phyloP scores from a whole-genome alignment of 306 rosid species.

The Trichosanthes cucumerina region DNA sequence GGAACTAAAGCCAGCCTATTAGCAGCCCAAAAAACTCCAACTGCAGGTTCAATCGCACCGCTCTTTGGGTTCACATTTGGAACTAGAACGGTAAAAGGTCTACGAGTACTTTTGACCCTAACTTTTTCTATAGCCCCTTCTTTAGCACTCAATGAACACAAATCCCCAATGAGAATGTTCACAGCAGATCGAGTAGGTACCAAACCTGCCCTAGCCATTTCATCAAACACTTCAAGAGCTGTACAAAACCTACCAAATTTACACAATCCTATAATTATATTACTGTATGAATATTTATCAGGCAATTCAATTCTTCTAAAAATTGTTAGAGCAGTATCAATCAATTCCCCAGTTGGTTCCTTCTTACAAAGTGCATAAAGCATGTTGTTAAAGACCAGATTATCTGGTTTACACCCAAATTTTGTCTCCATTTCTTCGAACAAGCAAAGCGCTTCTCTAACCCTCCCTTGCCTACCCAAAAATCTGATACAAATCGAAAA shows the following conservation, averaged over 20 bases:
- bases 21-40: conserved; percentile 45
- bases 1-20: conserved; percentile 36
- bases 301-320: conserved; percentile 45
- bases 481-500: conserved; percentile 55
- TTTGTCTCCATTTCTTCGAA: conserved; percentile 50
- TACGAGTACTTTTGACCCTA: conserved; percentile 29
- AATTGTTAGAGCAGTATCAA: conserved; percentile 40
- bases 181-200: conserved; percentile 54
- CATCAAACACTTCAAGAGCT: conserved; percentile 47
- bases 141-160: conserved; percentile 49
- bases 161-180: conserved; percentile 48
- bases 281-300: conserved; percentile 58
- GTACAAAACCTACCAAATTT: conserved; percentile 40
- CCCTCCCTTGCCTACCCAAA: conserved; percentile 64
- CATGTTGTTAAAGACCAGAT: conserved; percentile 51
- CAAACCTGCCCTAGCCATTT: conserved; percentile 40
- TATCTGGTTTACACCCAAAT: conserved; percentile 55
- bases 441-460: conserved; percentile 44
- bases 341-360: conserved; percentile 40
- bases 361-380: conserved; percentile 67
- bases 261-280: conserved; percentile 57
- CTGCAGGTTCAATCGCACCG: conserved; percentile 48
- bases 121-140: conserved; percentile 51
- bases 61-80: conserved; percentile 43
- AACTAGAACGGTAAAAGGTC: conserved; percentile 45